Conservation (phyloP, 495 filamentous ascomycete species). For the Amphirosellinia nigrospora region DNA sequence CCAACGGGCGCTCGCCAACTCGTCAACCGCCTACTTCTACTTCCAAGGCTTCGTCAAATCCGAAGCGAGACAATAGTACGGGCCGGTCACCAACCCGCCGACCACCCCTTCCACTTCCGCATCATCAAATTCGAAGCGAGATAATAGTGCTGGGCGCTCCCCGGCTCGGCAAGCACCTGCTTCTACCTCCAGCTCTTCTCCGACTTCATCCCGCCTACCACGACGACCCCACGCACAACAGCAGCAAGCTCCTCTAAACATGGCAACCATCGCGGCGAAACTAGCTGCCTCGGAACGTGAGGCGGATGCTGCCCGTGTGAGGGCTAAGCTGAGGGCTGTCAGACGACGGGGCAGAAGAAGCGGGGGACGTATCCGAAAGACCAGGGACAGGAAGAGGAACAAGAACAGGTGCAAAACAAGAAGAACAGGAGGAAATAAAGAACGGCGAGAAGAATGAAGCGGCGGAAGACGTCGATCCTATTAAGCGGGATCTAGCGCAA, state of each 20-base stretch:
- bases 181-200: background rate
- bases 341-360: conserved; percentile 24
- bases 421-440: too few species aligned
- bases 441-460: too few species aligned
- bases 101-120: conserved; percentile 22
- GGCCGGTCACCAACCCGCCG: background rate
- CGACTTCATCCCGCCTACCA: conserved; percentile 46
- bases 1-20: background rate
- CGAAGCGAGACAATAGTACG: background rate
- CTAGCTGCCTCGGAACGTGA: conserved; percentile 62
- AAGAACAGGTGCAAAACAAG: background rate
- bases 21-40: conserved; percentile 29
- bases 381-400: background rate
- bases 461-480: conserved; percentile 8
- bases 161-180: conserved; percentile 28
- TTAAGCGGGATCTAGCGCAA: background rate
- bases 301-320: conserved; percentile 60
- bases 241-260: conserved; percentile 57
- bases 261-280: conserved; percentile 61
- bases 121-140: conserved; percentile 17
- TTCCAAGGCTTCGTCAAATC: conserved; percentile 16
- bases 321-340: conserved; percentile 60
- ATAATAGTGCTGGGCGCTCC: background rate
- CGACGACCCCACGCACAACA: conserved; percentile 45
- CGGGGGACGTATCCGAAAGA: background rate